These are phyloP conservation scores for Castanopsis chinensis DNA, from an alignment of 306 rosid genomes.

Conservation along the genomic window DNA sequence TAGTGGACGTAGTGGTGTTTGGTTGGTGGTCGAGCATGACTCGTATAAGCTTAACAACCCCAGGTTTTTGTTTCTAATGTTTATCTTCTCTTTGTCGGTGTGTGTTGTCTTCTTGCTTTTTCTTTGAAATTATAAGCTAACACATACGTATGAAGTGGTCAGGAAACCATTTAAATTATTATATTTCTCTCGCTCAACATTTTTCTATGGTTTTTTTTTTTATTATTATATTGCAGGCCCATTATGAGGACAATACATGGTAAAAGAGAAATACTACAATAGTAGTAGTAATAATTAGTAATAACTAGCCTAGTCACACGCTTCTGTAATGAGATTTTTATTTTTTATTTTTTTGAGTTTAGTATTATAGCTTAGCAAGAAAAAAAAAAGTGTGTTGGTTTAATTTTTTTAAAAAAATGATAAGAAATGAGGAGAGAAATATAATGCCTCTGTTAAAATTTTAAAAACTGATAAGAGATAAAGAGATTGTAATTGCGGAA, in stretches of 20 bases:
- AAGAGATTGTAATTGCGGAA: too few relatives aligned
- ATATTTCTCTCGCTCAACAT: not conserved
- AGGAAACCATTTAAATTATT: not conserved
- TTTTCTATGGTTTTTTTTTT: too few relatives aligned
- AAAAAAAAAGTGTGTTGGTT: too few relatives aligned
- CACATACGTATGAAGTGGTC: not conserved
- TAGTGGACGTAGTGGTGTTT: not conserved
- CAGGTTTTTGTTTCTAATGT: not conserved
- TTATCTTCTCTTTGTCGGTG: not conserved
- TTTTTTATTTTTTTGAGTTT: not conserved
- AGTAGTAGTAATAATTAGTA: not conserved
- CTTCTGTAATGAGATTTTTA: not conserved
- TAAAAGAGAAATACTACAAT: too few relatives aligned
- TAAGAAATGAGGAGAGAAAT: too few relatives aligned
- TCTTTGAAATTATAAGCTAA: too few relatives aligned
- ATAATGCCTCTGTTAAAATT: too few relatives aligned
- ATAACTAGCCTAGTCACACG: too few relatives aligned
- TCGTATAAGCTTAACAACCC: not conserved
- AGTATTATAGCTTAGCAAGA: too few relatives aligned
- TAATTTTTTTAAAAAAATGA: too few relatives aligned
- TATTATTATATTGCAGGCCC: not conserved
- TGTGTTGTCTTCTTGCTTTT: not conserved
- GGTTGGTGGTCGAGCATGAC: slow-evolving; percentile 21
- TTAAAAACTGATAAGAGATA: too few relatives aligned
- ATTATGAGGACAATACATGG: not conserved